phyloP scores from a whole-genome alignment of 192 early-diverging fungal species.

The Glomus cerebriforme region DNA sequence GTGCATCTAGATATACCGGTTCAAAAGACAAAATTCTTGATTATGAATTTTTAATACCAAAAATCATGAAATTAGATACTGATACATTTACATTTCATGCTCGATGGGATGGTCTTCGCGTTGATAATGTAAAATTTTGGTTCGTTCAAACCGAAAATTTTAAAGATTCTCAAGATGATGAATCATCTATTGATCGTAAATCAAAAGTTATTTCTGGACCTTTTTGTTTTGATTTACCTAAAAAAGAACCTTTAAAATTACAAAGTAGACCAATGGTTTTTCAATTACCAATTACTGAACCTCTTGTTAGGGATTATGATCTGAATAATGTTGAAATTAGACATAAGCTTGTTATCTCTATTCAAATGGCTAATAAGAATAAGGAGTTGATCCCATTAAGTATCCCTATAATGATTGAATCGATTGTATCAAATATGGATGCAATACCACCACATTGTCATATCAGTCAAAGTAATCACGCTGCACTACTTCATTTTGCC shows the following conservation, averaged over 20 bases:
- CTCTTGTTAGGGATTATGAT: conserved; percentile 4
- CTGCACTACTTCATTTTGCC: background rate
- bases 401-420: background rate
- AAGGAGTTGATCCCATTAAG: background rate
- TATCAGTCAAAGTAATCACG: background rate
- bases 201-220: conserved; percentile 6
- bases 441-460: background rate
- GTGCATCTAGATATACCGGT: background rate
- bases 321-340: background rate
- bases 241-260: conserved; percentile 11
- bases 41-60: conserved; percentile 17
- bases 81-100: background rate
- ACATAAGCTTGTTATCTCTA: background rate
- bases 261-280: conserved; percentile 22
- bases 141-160: conserved; percentile 16
- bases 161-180: background rate
- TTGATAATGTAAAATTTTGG: conserved; percentile 3
- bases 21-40: background rate
- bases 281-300: background rate
- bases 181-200: background rate
- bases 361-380: background rate
- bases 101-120: conserved; percentile 15
- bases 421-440: background rate
- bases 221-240: conserved; percentile 6
- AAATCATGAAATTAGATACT: background rate